Conservation (phyloP, 1,284 basidiomycete species). For the Sanghuangporus weigelae region DNA sequence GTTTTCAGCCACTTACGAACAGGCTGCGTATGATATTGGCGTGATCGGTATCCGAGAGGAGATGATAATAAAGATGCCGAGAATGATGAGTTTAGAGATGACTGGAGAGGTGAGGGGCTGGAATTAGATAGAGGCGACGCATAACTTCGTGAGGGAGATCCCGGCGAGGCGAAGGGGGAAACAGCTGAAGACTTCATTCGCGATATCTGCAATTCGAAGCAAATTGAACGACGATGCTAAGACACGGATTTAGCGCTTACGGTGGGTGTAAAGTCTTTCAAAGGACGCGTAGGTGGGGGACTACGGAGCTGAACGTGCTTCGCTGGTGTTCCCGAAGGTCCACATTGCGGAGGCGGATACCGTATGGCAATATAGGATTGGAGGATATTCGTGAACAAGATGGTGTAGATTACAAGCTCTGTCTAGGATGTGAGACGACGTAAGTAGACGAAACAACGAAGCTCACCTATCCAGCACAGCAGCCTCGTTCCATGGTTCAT, state of each 20-base stretch:
- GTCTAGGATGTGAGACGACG: not conserved
- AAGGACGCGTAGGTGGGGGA: slow-evolving; percentile 7
- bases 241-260: not conserved
- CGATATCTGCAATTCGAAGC: not conserved
- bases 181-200: not conserved
- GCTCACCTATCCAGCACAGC: slow-evolving; percentile 15
- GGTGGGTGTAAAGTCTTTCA: slow-evolving; percentile 5
- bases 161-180: slow-evolving; percentile 10
- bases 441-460: not conserved
- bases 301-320: slow-evolving; percentile 8
- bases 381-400: slow-evolving; percentile 14
- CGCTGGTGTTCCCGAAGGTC: slow-evolving; percentile 11
- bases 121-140: slow-evolving; percentile 2
- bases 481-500: not conserved
- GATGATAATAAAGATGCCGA: slow-evolving; percentile 16
- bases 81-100: slow-evolving; percentile 15
- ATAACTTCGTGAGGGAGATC: slow-evolving; percentile 13
- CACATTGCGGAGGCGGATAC: slow-evolving; percentile 16
- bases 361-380: slow-evolving; percentile 13
- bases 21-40: slow-evolving; percentile 1
- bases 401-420: slow-evolving; percentile 12
- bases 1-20: slow-evolving; percentile 1
- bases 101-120: slow-evolving; percentile 9
- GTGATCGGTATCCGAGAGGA: slow-evolving; percentile 15
- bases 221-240: not conserved